Base-by-base conservation (phyloP, 768 basidiomycete genomes). In the Termitomyces sp. region DNA sequence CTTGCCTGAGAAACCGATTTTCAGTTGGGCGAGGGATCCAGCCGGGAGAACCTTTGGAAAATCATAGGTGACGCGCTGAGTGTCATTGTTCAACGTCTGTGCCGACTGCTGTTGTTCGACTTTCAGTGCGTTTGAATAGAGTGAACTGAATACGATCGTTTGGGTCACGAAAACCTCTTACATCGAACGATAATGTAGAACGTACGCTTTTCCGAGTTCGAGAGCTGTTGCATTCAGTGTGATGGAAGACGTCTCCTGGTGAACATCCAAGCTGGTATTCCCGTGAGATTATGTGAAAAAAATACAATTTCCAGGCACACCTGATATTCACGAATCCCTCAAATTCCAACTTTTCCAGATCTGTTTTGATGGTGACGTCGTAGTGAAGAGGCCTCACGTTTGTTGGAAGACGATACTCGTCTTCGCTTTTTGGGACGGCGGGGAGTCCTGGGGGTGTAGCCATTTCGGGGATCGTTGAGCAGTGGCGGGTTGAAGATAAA, bases 271-370 rank as follows among this genome's bases (percentile, higher is more conserved):
- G 61, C 88, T 91, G 50, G 48, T 43, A 27, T n/a, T 34, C 14
- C 22, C 27, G n/a, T 46, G 37, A 44, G 53, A 53, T 12, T 44
- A 51, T 12, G 32, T 49, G 20, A 29, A 55, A 46, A n/a, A 31
- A 43, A 31, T 39, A 29, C 32, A 41, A 36, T 73, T 37, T 22
- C 22, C 10, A 53, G 22, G 46, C 83, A 53, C 59, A 84, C 91
- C 81, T 76, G 66, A 90, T 83, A 62, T 83, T 84, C 49, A 87
- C 90, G 39, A 85, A 77, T 43, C 96, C 96, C 43, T 83, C 76
- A 69, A 94, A 98, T 10, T 74, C 80, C 59, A 85, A 78, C n/a
- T 78, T 78, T 56, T 87, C 79, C 53, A 98, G 82, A 72, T 98
- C 92, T 3, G 92, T 94, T 65, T 82, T 84, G 67, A 94, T 73